phyloP scores from a whole-genome alignment of 2,329 filamentous ascomycete species.

The Coniochaeta sp. region DNA sequence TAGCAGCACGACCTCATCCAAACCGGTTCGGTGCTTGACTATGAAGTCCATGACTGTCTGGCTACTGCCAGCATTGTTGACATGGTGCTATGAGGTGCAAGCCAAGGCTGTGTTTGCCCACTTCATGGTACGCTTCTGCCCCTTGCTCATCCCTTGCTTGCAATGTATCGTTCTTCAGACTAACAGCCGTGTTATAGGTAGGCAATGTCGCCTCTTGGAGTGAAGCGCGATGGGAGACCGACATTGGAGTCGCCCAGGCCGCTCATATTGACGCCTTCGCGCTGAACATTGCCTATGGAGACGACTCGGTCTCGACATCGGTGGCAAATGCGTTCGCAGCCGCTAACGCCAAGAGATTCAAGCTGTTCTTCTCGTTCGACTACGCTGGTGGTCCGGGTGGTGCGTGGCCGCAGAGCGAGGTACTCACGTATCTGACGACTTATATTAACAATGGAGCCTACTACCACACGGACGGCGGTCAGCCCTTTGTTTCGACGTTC shows the following conservation, averaged over 20 bases:
- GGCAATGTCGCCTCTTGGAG: not conserved
- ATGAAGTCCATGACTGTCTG: too few species aligned
- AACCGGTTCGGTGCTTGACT: too few species aligned
- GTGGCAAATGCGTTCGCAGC: constrained; percentile 4
- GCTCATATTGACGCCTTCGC: constrained; percentile 8
- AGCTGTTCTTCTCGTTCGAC: constrained; percentile 8
- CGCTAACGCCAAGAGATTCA: constrained; percentile 2
- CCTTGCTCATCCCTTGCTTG: not conserved
- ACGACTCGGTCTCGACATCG: not conserved
- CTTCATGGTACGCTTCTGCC: not conserved
- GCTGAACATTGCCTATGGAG: constrained; percentile 6
- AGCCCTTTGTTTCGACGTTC: constrained; percentile 5
- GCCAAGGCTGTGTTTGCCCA: constrained; percentile 4
- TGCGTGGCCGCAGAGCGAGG: constrained; percentile 2
- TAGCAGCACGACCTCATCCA: too few species aligned
- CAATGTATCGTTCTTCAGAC: not conserved
- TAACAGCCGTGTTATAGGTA: not conserved
- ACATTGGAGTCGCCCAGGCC: constrained; percentile 4
- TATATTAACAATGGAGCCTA: constrained; percentile 4
- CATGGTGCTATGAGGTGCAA: too few species aligned
- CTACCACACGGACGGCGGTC: not conserved
- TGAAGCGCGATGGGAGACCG: not conserved
- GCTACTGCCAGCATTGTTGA: too few species aligned
- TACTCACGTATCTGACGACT: constrained; percentile 2
- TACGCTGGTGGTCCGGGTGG: constrained; percentile 1